These are phyloP conservation scores for Claviceps spartinae DNA, from an alignment of 2,329 filamentous ascomycete genomes.

Conservation along the genomic window DNA sequence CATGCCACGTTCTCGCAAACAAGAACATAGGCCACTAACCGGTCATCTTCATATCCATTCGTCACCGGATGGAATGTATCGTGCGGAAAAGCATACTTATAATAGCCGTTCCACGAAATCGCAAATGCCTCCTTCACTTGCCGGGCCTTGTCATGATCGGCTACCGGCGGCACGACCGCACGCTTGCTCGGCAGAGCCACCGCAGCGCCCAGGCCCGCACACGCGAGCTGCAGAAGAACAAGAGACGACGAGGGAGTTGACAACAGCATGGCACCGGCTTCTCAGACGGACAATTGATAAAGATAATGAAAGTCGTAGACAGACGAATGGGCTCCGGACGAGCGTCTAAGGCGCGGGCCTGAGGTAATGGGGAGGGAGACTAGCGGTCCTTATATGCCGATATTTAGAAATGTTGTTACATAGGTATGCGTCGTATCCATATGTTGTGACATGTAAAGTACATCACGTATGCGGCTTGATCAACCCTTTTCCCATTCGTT, in stretches of 20 bases:
- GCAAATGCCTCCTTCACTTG: slow-evolving; percentile 57
- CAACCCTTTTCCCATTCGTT: background rate
- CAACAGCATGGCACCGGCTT: slow-evolving; percentile 5
- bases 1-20: background rate
- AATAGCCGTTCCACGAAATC: slow-evolving; percentile 60
- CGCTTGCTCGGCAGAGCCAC: slow-evolving; percentile 5
- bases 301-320: too few species aligned
- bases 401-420: background rate
- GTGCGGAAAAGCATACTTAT: slow-evolving; percentile 59
- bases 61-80: slow-evolving; percentile 60
- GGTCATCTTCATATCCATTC: slow-evolving; percentile 52
- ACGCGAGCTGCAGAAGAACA: slow-evolving; percentile 6
- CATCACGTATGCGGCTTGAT: background rate
- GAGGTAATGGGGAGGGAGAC: background rate
- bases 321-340: background rate
- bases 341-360: background rate
- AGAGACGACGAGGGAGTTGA: background rate
- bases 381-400: background rate
- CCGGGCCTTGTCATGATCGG: slow-evolving; percentile 32
- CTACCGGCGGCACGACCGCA: slow-evolving; percentile 4
- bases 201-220: background rate
- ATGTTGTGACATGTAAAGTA: too few species aligned
- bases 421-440: too few species aligned
- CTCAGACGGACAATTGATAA: too few species aligned
- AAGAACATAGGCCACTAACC: slow-evolving; percentile 32